Evolutionary conservation across 345 rosid species (phyloP), one percentile per base, ranked within the genome.

Genomic region (Mangifera indica): DNA sequence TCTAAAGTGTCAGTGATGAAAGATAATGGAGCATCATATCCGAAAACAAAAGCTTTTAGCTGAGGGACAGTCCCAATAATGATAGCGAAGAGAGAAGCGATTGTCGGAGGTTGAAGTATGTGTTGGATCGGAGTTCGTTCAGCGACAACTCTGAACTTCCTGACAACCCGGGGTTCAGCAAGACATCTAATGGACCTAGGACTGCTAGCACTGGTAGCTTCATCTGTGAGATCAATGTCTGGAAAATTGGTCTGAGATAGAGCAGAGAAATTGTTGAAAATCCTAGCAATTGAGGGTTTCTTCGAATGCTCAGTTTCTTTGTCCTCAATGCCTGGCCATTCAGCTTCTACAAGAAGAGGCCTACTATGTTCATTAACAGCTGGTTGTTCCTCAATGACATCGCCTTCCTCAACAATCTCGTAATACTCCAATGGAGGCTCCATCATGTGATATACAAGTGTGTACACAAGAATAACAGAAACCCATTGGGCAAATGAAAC

Each of bases 391-490:
- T 79, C 88, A 46, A 86, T 84, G 73, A 81, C 90, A 55, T 52
- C 42, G n/a, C 86, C 89, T 76, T 87, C 97, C 57, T 87, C 93
- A 71, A 91, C 92, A 72, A 93, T 67, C 80, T 93, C 97, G 60
- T 93, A 93, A 40, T 81, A 91, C 84, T 85, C 82, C 88, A 91
- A 15, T 8, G 99, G 93, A 42, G 97, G 98, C 77, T 92, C 98
- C 99, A 91, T 95, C 98, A 92, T 95, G 78, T 92, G 98, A 84
- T 95, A 92, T 66, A 92, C 99, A 69, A 92, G 84, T 20, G 98
- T 91, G 72, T 95, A 92, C n/a, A 92, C 98, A 69, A 95, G 93
- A 77, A 95, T 92, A 63, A 92, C 97, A 22, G 99, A 88, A 13
- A 95, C 93, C 98, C 97, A 91, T 10, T 87, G 91, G 10, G 99